Base-by-base conservation (phyloP, 2,329 filamentous ascomycete species). In the Tolypocladium cylindrosporum region DNA sequence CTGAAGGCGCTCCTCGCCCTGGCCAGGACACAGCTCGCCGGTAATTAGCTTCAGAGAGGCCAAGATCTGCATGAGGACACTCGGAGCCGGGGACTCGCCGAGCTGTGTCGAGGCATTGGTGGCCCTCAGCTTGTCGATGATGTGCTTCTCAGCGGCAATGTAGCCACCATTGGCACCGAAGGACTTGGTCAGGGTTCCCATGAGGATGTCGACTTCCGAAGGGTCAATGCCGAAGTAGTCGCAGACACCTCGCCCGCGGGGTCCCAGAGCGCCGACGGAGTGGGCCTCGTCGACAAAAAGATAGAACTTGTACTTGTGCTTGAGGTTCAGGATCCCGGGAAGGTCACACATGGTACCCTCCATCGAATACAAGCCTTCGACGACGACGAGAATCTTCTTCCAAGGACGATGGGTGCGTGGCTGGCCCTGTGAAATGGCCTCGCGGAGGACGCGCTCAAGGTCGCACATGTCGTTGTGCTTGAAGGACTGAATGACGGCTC, bases 351-450 rank as follows among this genome's bases (percentile, higher is more conserved):
- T 96, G 64, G 92, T 97, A 54, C 94, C 94, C 77, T 99, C 94
- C 94, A 99, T 99, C 1, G 93, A 97, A 80, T 99, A 99, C 24
- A 99, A 82, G 65, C 94, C 94, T 73, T 99, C 94, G 42, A 99
- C 90, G 42, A 93, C 92, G 51, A 99, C 90, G 55, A 99, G 74
- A 60, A 99, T 97, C 84, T 97, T 99, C 81, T 96, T 97, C 94
- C 94, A 99, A 1, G 94, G 94, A 37, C 94, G 89, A 74, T 99
- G 94, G n/a, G 93, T 99, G 64, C 94, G 89, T 56, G 94, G 94
- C 71, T 99, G 94, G 51, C 94, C 94, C 75, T 97, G 93, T 16
- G 93, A 92, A 69, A 99, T 97, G 63, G 87, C 89, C 70, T 97
- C 92, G 48, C 94, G 88, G 8, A 99, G 84, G 65, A 89, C 86